Base-by-base conservation (phyloP, 164 flowering plant genomes). In the Aristolochia californica region DNA sequence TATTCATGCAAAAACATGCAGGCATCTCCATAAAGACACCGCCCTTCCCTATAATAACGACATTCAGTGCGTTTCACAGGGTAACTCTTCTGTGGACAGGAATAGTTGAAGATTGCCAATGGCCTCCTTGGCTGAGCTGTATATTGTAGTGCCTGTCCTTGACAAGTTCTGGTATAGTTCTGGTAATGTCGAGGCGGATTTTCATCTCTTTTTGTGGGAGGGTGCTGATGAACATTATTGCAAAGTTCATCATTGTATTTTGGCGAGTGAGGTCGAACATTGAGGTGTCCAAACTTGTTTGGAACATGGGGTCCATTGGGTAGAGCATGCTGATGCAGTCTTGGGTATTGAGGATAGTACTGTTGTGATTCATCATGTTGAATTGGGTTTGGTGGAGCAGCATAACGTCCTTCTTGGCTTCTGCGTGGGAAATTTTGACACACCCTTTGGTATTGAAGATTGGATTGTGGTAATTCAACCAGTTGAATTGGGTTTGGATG, bases 1-100 rank as follows among this genome's bases (percentile, higher is more conserved):
- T 48, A 59, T 26, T 75, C 79, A 68, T 88, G 96, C 62, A 71
- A 58, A 61, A 65, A 83, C 70, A 73, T 85, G 74, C 91, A 85
- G 52, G 62, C 71, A 17, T 81, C 76, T 55, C 91, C 96, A 75
- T 45, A 78, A 30, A 67, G 43, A 64, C 90, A 88, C 53, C 79
- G 74, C 40, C 96, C 86, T 58, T 53, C 70, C 44, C 72, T 64
- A 71, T 64, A 79, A 54, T 62, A 66, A 14, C 69, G 59, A 70
- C 96, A 88, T 12, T 55, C 7, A 47, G 18, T 20, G 21, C 28
- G 26, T 28, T 10, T 58, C 58, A 28, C 9, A 68, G 67, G 34
- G 55, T 12, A 54, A 14, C 34, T 21, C 28, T 56, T 60, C 24
- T 45, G 54, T 43, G 22, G 40, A 30, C 64, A 57, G 53, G 44